phyloP scores from a whole-genome alignment of 148 eudicot genomes.

The Chenopodium berlandieri region DNA sequence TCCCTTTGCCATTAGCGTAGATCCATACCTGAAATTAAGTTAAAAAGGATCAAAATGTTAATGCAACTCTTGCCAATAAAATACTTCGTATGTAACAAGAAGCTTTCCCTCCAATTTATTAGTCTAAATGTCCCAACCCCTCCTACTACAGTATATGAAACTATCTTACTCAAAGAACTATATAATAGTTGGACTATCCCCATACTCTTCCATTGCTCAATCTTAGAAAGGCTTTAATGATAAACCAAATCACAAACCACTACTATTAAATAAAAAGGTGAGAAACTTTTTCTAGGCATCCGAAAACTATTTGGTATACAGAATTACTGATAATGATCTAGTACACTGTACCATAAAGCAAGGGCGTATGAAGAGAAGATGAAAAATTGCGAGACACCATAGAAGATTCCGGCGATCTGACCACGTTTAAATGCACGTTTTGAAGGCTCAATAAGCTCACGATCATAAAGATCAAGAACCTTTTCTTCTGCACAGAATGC shows the following conservation, averaged over 20 bases:
- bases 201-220: background rate
- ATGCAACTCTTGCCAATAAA: background rate
- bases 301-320: background rate
- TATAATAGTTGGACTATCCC: background rate
- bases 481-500: conserved; percentile 89
- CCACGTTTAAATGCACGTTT: conserved; percentile 81
- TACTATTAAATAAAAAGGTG: background rate
- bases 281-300: background rate
- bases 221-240: background rate
- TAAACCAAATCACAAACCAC: background rate
- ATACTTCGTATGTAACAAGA: background rate
- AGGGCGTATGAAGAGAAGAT: conserved; percentile 95
- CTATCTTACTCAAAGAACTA: too few relatives aligned
- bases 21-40: conserved; percentile 66
- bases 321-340: background rate
- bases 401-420: conserved; percentile 89
- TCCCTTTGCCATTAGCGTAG: conserved; percentile 81
- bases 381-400: conserved; percentile 92
- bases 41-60: background rate
- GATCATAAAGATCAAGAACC: conserved; percentile 70
- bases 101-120: background rate
- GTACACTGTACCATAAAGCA: conserved; percentile 68
- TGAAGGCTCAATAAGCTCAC: conserved; percentile 82
- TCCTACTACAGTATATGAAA: too few relatives aligned
- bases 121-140: background rate